Conservation (phyloP, 2,329 filamentous ascomycete species). For the Waltergamsia citrina region DNA sequence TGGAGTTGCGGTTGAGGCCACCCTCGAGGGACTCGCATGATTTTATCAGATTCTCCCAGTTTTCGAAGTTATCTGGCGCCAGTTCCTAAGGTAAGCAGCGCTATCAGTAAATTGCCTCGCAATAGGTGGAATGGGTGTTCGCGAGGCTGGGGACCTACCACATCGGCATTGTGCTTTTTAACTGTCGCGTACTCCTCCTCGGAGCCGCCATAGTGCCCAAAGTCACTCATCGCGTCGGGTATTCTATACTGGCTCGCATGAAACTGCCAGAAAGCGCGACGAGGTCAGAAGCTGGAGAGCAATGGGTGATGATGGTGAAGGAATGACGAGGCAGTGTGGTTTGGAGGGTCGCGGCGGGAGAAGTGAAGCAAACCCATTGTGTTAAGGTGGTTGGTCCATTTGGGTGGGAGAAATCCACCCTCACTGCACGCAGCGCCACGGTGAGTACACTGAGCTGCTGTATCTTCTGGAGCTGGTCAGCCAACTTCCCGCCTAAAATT, state of each 20-base stretch:
- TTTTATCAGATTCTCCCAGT: constrained; percentile 87
- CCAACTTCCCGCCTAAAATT: too few species aligned
- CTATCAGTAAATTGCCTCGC: constrained; percentile 12
- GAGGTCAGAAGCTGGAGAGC: not conserved
- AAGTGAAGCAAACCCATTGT: not conserved
- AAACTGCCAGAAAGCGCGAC: too few species aligned
- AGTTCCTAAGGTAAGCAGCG: constrained; percentile 31
- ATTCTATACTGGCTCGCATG: too few species aligned
- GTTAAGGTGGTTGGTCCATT: constrained; percentile 4
- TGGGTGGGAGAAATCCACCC: too few species aligned
- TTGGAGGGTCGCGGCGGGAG: not conserved
- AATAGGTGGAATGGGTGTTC: too few species aligned
- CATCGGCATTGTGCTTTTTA: constrained; percentile 65
- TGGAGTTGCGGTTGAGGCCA: constrained; percentile 92
- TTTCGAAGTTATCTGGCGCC: constrained; percentile 85
- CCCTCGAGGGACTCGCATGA: constrained; percentile 80
- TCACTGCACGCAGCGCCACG: too few species aligned
- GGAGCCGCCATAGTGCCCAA: constrained; percentile 57
- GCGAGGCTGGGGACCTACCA: constrained; percentile 57
- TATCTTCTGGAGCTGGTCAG: too few species aligned
- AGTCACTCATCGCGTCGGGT: constrained; percentile 52
- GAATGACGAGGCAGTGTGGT: constrained; percentile 1
- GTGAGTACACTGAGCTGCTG: too few species aligned
- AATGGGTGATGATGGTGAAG: not conserved
- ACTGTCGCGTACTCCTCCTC: constrained; percentile 80